phyloP scores from a whole-genome alignment of 805 yeast species.

The Candida bentonensis region DNA sequence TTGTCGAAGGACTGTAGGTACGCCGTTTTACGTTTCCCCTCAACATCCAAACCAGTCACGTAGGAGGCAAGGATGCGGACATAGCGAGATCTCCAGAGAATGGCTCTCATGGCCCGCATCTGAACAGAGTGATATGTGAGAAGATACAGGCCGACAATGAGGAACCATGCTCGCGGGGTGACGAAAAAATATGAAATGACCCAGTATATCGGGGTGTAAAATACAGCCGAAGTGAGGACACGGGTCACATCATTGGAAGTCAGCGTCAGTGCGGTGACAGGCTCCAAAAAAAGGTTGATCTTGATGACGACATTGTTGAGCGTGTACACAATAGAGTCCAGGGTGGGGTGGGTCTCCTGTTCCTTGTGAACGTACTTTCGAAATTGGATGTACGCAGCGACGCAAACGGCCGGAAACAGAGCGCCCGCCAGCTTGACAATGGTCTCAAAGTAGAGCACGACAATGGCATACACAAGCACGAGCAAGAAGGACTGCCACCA shows the following conservation, averaged over 20 bases:
- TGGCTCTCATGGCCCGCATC: slow-evolving; percentile 66
- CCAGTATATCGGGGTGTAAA: slow-evolving; percentile 75
- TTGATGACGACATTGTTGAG: slow-evolving; percentile 63
- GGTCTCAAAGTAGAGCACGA: slow-evolving; percentile 66
- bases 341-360: slow-evolving; percentile 56
- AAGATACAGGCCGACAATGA: slow-evolving; percentile 42
- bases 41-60: slow-evolving; percentile 74
- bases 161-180: slow-evolving; percentile 52
- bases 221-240: slow-evolving; percentile 67
- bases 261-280: slow-evolving; percentile 58
- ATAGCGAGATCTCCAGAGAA: slow-evolving; percentile 70
- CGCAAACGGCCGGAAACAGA: slow-evolving; percentile 33
- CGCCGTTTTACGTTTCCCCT: slow-evolving; percentile 18
- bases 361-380: slow-evolving; percentile 21
- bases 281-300: slow-evolving; percentile 63
- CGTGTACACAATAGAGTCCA: slow-evolving; percentile 73
- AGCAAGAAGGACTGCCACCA: slow-evolving; percentile 58
- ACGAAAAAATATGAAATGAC: slow-evolving; percentile 52
- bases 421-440: slow-evolving; percentile 60
- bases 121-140: slow-evolving; percentile 80
- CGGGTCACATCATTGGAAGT: slow-evolving; percentile 69
- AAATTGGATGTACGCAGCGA: slow-evolving; percentile 19
- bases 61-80: slow-evolving; percentile 64
- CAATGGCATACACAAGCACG: slow-evolving; percentile 37
- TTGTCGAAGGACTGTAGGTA: slow-evolving; percentile 30